Evolutionary conservation across 179 eudicot genomes (phyloP).

Genomic region (Carnegiea gigantea): DNA sequence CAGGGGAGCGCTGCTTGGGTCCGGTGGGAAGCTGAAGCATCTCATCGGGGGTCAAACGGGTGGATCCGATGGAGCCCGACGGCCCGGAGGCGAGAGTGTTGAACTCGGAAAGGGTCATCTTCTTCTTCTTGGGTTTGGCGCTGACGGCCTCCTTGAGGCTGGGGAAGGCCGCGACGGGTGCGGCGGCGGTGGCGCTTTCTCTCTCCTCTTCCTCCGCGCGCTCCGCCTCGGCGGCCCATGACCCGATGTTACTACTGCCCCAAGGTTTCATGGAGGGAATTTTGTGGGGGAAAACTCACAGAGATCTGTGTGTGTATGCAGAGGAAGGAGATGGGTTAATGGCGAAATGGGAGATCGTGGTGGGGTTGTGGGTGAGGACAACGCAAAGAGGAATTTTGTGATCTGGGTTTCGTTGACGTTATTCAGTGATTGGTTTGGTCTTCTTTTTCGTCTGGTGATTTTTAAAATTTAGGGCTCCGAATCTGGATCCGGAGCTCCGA

Average conservation of each 20-base stretch:
- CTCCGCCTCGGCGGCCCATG: constrained; percentile 96
- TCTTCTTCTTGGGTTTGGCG: constrained; percentile 55
- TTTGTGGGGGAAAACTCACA: background rate
- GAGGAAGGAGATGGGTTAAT: background rate
- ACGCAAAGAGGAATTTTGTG: background rate
- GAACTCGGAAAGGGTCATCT: constrained; percentile 41
- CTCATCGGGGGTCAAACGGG: constrained; percentile 63
- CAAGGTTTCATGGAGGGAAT: constrained; percentile 56
- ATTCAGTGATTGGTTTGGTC: background rate
- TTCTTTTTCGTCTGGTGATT: background rate
- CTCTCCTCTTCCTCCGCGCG: constrained; percentile 65
- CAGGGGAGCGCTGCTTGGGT: constrained; percentile 57
- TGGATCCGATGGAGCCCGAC: constrained; percentile 19
- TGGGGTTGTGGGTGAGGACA: background rate
- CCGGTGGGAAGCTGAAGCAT: constrained; percentile 75
- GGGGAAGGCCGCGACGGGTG: constrained; percentile 33
- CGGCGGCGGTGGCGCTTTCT: constrained; percentile 41
- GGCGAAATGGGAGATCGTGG: background rate
- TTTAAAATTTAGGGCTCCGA: background rate
- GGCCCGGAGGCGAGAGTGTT: constrained; percentile 14
- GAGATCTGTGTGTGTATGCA: constrained; percentile 11
- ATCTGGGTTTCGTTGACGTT: constrained; percentile 12
- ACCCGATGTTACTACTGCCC: constrained; percentile 60
- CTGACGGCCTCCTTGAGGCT: constrained; percentile 48
- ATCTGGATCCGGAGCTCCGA: background rate